phyloP scores from a whole-genome alignment of 2,329 filamentous ascomycete genomes.

The Beauveria sp. region DNA sequence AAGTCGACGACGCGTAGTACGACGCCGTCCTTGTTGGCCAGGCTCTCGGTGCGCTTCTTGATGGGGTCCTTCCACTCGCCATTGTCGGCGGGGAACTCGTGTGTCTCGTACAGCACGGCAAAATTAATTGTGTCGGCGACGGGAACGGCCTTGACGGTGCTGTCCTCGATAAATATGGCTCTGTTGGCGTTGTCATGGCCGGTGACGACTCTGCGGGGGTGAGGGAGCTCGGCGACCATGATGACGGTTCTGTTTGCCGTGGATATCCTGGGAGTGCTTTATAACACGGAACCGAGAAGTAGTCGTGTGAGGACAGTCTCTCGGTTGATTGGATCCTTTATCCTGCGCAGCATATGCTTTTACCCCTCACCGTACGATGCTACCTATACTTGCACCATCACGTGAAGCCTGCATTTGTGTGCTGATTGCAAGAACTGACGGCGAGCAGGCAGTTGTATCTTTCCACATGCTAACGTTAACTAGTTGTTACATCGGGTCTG shows the following conservation, averaged over 20 bases:
- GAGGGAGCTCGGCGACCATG: conserved; percentile 9
- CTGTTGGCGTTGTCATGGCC: conserved; percentile 15
- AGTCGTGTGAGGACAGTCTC: too few relatives aligned
- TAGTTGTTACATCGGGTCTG: not conserved
- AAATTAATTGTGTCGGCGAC: conserved; percentile 12
- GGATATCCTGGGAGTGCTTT: not conserved
- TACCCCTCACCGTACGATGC: not conserved
- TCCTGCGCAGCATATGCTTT: not conserved
- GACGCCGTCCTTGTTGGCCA: conserved; percentile 15
- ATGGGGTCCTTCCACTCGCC: conserved; percentile 16
- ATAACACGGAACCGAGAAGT: not conserved
- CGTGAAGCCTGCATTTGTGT: conserved; percentile 1
- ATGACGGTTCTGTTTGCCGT: not conserved
- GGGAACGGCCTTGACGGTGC: conserved; percentile 6
- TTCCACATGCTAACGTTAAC: not conserved
- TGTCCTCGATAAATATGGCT: conserved; percentile 13
- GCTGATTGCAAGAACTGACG: not conserved
- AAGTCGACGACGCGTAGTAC: conserved; percentile 17
- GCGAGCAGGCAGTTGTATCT: not conserved
- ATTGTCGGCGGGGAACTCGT: conserved; percentile 16
- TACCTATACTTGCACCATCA: not conserved
- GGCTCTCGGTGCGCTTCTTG: conserved; percentile 12
- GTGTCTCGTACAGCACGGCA: conserved; percentile 18
- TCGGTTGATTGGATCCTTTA: not conserved
- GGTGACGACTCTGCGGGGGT: conserved; percentile 15